phyloP scores from a whole-genome alignment of 2,329 filamentous ascomycete genomes.

The Paracamarosporium sp. region DNA sequence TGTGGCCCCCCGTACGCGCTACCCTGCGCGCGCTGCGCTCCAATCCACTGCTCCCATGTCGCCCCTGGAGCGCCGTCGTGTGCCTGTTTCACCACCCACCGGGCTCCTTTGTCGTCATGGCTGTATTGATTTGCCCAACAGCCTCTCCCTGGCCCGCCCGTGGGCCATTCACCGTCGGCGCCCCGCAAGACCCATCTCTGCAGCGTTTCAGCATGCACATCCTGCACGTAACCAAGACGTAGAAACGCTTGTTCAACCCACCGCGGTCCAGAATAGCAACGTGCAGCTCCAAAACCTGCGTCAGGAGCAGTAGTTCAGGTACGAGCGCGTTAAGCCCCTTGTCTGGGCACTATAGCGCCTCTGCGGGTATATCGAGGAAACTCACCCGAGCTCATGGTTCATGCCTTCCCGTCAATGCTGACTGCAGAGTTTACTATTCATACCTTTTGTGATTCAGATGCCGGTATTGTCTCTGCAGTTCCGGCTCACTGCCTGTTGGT shows the following conservation, averaged over 20 bases:
- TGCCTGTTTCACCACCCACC: background rate
- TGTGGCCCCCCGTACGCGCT: background rate
- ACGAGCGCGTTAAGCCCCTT: conserved; percentile 1
- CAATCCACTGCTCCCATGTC: background rate
- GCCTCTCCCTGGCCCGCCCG: background rate
- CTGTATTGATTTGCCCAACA: background rate
- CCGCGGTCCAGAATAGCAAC: background rate
- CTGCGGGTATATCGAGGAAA: background rate
- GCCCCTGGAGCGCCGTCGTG: background rate
- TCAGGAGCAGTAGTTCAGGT: background rate
- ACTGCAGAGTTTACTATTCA: background rate
- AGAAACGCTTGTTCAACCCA: conserved; percentile 1
- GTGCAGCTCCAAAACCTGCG: background rate
- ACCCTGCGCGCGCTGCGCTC: background rate
- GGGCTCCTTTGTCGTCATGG: background rate
- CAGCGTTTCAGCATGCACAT: background rate
- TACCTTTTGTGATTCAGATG: background rate
- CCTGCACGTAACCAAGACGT: background rate
- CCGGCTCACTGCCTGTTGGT: background rate
- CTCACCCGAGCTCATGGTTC: background rate
- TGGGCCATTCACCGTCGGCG: background rate
- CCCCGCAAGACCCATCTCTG: background rate
- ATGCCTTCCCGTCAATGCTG: background rate
- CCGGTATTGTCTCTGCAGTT: background rate
- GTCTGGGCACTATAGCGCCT: background rate